phyloP scores from a whole-genome alignment of 768 basidiomycete species.

The Mycena leptocephala region DNA sequence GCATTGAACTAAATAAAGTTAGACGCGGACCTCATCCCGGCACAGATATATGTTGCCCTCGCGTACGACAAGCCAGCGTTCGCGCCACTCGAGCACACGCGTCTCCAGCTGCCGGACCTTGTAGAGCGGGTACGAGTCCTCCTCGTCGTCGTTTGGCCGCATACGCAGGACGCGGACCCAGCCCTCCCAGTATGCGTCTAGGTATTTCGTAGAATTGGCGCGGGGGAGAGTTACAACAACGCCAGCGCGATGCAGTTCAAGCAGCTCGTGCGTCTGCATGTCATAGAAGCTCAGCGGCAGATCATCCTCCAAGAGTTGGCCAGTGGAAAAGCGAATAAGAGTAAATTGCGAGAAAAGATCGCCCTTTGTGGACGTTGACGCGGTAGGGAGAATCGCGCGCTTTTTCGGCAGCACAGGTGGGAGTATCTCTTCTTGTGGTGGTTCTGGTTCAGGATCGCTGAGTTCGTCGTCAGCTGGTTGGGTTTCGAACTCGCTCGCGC shows the following conservation, averaged over 20 bases:
- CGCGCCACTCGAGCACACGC: constrained; percentile 38
- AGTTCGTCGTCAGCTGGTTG: constrained; percentile 5
- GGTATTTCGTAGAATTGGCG: constrained; percentile 54
- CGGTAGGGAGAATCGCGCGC: constrained; percentile 19
- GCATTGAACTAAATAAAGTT: background rate
- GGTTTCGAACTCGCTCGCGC: constrained; percentile 24
- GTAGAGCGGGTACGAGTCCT: constrained; percentile 33
- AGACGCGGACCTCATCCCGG: constrained; percentile 26
- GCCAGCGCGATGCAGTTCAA: constrained; percentile 74
- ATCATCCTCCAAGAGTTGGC: constrained; percentile 81
- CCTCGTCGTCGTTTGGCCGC: constrained; percentile 48
- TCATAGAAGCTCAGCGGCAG: constrained; percentile 71
- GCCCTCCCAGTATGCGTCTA: constrained; percentile 74
- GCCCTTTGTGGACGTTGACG: constrained; percentile 26
- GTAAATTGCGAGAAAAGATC: constrained; percentile 54
- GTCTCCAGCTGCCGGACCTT: constrained; percentile 51
- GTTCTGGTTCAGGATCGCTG: constrained; percentile 16
- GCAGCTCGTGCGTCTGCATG: constrained; percentile 74
- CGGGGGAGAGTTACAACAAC: constrained; percentile 61
- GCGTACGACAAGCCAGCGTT: constrained; percentile 39
- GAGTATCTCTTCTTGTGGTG: background rate
- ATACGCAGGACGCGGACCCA: constrained; percentile 68
- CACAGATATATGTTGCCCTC: constrained; percentile 31
- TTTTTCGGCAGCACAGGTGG: constrained; percentile 4
- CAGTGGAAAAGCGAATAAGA: constrained; percentile 78